Evolutionary conservation across 495 filamentous ascomycete species (phyloP), one percentile per base, ranked within the genome.

Genomic region (Beverwykella pulmonaria): DNA sequence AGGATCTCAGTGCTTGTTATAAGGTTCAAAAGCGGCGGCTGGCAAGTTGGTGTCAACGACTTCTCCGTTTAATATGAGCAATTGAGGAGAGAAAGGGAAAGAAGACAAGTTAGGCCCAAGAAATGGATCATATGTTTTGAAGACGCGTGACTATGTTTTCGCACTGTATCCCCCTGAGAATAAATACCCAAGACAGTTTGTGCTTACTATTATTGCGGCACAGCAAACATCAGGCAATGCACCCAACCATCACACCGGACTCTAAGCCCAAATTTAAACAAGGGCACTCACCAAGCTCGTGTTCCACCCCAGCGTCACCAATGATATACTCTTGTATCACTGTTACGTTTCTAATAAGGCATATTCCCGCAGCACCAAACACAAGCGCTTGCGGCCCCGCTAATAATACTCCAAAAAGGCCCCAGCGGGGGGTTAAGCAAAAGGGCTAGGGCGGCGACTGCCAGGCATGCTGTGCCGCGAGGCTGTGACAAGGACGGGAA

Each of bases 391-490:
- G 39, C 8, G 5, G 39, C 39, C 8, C 17, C 39, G 15, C 30
- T 34, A 34, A 34, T 4, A 34, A 34, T 44, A n/a, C 39, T 25
- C 20, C 5, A 52, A 52, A 15, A 22, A 52, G 4, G 17, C 6
- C 14, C 22, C 26, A n/a, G 17, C 19, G 22, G 48, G 48, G 23
- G n/a, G n/a, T n/a, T n/a, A n/a, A n/a, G n/a, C n/a, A n/a, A n/a
- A n/a, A n/a, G n/a, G n/a, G n/a, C n/a, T n/a, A n/a, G n/a, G n/a
- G n/a, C n/a, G n/a, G n/a, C n/a, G n/a, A n/a, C n/a, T n/a, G 54
- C 54, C 54, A 50, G 12, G 19, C 48, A 17, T 26, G 55, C 64
- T 59, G 59, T 59, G 65, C 65, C 67, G 67, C 61, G 47, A 69
- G 67, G 67, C 67, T 69, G 67, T 69, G 44, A 60, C 55, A 57